Evolutionary conservation across 1,139 yeast species (phyloP), one percentile per base, ranked within the genome.

Genomic region (Zygosaccharomyces pseudobailii): DNA sequence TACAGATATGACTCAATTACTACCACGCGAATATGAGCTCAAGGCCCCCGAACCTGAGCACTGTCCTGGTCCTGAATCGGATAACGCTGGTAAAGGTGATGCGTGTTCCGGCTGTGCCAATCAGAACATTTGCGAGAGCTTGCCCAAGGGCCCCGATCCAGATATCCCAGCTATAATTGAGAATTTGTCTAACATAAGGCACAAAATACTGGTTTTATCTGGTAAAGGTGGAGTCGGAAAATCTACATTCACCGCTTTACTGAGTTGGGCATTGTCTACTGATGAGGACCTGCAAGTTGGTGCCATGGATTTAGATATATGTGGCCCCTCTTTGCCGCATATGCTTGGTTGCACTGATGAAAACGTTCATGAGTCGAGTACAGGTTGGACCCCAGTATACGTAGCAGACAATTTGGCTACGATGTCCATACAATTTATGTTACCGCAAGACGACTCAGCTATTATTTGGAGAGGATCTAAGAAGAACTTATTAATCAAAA

Each of bases 211-310:
- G 35, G 95, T 94, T 0, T 72, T 92, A 4, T 87, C 96, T 1
- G 98, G 98, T 9, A 92, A 92, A 69, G 99, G 99, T 17, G 99
- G 99, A 13, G 99, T 92, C 2, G 99, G 99, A 0, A 92, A 92
- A 66, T 87, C 96, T 1, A 94, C 98, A 0, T 90, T 92, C 65
- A 87, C 97, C 0, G 80, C 96, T 8, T 87, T 92, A 95, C 74
- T 92, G 21, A 81, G 95, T 13, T 92, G 97, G 96, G 97, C 97
- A 0, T 70, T 92, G 36, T 95, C 97, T 1, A 85, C 94, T 0
- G 96, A 90, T 64, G 87, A 84, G 51, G 86, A 82, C 42, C 57
- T 84, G 24, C 97, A 92, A 65, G 85, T 92, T 6, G 99, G 97
- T 2, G 92, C 96, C 36, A 87, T 92, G 94, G 99, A 94, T 67